Evolutionary conservation across 345 rosid genomes (phyloP).

Genomic region (Syzygium grande): DNA sequence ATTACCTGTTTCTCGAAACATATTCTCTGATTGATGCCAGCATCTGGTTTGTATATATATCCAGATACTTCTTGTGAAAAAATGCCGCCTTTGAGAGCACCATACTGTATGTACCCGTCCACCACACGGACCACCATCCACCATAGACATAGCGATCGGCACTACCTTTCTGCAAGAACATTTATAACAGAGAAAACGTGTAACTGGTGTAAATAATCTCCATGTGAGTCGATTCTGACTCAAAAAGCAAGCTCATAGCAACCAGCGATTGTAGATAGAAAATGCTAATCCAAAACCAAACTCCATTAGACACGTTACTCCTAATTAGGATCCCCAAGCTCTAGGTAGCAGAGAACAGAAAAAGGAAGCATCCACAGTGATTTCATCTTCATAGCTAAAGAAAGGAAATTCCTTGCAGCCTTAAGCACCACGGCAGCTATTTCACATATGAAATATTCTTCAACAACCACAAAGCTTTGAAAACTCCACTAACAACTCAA

Average conservation of each 20-base stretch:
- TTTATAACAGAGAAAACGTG: not conserved
- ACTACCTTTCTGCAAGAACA: constrained; percentile 45
- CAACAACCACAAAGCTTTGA: not conserved
- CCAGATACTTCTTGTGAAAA: constrained; percentile 90
- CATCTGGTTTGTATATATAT: constrained; percentile 74
- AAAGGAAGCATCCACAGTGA: not conserved
- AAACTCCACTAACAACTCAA: not conserved
- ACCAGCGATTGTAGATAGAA: not conserved
- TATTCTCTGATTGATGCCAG: constrained; percentile 74
- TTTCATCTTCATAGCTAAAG: not conserved
- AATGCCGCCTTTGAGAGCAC: constrained; percentile 96
- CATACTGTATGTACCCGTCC: constrained; percentile 95
- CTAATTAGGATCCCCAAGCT: not conserved
- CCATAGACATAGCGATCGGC: constrained; percentile 43
- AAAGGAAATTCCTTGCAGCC: not conserved
- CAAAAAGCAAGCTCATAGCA: not conserved
- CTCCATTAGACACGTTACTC: not conserved
- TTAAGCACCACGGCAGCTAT: not conserved
- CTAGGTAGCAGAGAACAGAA: not conserved
- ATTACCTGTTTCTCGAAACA: constrained; percentile 63
- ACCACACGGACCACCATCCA: constrained; percentile 99
- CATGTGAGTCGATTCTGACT: not conserved
- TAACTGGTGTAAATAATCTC: not conserved
- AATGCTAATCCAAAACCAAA: not conserved
- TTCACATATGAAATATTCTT: not conserved